These are phyloP conservation scores for Mortierella sp. DNA, from an alignment of 371 early-diverging fungal species.

Conservation along the genomic window DNA sequence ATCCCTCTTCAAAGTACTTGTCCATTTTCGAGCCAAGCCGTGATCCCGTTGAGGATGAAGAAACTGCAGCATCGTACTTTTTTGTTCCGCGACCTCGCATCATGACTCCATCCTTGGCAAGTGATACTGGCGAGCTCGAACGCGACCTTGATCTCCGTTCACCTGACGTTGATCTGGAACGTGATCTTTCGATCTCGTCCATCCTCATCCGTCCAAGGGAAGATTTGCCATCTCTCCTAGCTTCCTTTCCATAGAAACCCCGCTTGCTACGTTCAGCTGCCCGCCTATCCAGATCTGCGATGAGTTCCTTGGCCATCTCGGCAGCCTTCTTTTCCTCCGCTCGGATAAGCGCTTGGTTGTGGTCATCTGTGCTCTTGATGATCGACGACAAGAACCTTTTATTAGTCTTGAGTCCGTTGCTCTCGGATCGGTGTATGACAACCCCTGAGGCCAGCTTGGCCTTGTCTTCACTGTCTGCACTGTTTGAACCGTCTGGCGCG, in stretches of 20 bases:
- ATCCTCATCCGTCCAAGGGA: constrained; percentile 20
- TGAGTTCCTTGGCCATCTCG: constrained; percentile 32
- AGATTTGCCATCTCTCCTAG: constrained; percentile 7
- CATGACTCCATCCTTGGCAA: not conserved
- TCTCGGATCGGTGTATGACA: constrained; percentile 33
- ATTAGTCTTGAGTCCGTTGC: constrained; percentile 68
- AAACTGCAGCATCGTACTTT: constrained; percentile 6
- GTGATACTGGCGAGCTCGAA: constrained; percentile 10
- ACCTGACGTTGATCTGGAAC: constrained; percentile 2
- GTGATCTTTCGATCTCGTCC: constrained; percentile 19
- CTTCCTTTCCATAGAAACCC: constrained; percentile 48
- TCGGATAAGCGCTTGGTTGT: constrained; percentile 74
- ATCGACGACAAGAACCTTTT: constrained; percentile 77
- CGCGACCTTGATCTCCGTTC: constrained; percentile 5
- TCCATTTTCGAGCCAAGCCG: constrained; percentile 69
- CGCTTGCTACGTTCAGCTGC: constrained; percentile 15
- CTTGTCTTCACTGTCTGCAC: constrained; percentile 17
- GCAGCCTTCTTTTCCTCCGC: constrained; percentile 60
- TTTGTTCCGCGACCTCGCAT: constrained; percentile 27
- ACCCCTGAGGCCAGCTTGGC: constrained; percentile 25
- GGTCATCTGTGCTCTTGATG: constrained; percentile 75
- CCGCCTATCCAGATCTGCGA: constrained; percentile 34
- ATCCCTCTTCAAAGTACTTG: constrained; percentile 74
- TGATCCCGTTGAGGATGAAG: constrained; percentile 15
- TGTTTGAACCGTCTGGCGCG: not conserved